phyloP scores from a whole-genome alignment of 352 stramenopile species.

The Blastocystis sp. region DNA sequence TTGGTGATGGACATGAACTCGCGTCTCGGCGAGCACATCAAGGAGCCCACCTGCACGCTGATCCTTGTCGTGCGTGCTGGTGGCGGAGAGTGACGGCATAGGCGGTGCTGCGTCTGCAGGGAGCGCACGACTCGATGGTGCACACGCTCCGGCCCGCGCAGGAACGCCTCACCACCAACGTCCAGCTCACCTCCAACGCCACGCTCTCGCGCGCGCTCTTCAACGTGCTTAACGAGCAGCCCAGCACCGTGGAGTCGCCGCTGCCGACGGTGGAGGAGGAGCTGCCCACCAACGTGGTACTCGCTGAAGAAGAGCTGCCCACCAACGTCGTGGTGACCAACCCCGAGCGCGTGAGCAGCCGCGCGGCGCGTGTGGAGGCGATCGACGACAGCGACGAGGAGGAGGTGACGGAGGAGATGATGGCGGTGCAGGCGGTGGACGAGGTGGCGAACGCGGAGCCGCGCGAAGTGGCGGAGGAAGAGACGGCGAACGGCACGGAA shows the following conservation, averaged over 20 bases:
- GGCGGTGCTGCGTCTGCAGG: neutral
- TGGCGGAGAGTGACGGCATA: neutral
- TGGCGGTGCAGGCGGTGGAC: neutral
- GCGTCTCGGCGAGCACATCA: constrained; percentile 30
- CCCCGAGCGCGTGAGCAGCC: constrained; percentile 1
- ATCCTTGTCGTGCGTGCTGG: neutral
- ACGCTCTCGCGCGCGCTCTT: neutral
- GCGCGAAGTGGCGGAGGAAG: neutral
- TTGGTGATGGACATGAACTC: constrained; percentile 7
- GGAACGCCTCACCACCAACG: neutral
- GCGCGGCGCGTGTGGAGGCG: neutral
- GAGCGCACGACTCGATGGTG: neutral
- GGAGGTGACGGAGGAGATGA: neutral
- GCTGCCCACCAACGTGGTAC: neutral
- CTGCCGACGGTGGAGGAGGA: neutral
- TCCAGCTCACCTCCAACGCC: neutral
- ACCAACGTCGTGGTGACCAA: neutral
- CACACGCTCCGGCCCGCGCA: constrained; percentile 2
- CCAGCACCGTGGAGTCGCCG: neutral
- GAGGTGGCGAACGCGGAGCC: neutral
- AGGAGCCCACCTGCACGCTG: neutral
- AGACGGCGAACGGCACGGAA: neutral
- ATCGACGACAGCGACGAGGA: neutral
- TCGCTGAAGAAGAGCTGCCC: neutral
- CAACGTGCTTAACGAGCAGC: constrained; percentile 21